Evolutionary conservation across 1,139 yeast genomes (phyloP), one percentile per base, ranked within the genome.

Genomic region (Debaryomyces robertsiae): DNA sequence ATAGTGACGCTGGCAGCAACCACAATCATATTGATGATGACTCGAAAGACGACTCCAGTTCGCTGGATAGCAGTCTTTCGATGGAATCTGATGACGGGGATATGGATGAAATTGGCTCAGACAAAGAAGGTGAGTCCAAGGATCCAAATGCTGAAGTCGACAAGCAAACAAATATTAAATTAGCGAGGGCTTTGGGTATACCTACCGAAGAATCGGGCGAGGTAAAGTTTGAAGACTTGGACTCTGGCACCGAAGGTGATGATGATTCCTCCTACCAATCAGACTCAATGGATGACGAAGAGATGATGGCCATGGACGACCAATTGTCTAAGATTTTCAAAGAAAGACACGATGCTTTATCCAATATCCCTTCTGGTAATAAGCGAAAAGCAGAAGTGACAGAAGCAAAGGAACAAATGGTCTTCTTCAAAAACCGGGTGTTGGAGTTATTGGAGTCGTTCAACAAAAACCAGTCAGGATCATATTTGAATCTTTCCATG

Each of bases 231-330:
- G 73, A 65, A 5, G 77, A 71, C 14, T 46, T 61, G 38, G 69
- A 63, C 24, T 73, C 76, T 2, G 59, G 53, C 17, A 69, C 58
- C 3, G 68, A 63, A 17, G 77, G 70, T 5, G 40, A 23, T 18
- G 67, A 61, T 18, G 69, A 60, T 38, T 63, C 60, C 11, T 75
- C 74, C 10, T 77, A 77, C 38, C 86, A 81, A 43, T 88, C 85
- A 9, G 95, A 87, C 47, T 80, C 90, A 2, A 86, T 89, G 95
- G 94, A 93, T 51, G 99, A 93, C 60, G 98, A 91, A 52, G 91
- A 90, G 60, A 93, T 93, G 99, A 81, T 91, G 82, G 95, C 93
- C 11, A 78, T 93, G 58, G 98, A 93, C 59, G 89, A 76, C 19
- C 94, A 89, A 46, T 69, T 93, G 25, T 80, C 96, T 0, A 78